Percentiles rank a stretch among this genome's conserved stretches.
Conservation (phyloP, 2,329 filamentous ascomycete species). For the Fusarium odoratissimum region DNA sequence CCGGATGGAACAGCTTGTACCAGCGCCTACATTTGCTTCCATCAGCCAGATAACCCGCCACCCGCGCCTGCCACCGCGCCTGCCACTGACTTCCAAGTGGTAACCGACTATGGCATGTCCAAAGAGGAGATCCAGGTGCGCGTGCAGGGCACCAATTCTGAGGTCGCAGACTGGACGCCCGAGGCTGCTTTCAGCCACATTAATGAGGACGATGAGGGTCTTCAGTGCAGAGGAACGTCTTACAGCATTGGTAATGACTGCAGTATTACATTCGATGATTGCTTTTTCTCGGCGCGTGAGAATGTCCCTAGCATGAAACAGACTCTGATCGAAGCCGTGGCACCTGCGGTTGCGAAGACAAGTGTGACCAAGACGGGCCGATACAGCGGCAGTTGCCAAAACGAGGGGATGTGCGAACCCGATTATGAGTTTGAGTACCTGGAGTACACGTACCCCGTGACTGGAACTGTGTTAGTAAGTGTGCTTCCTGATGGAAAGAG, state of each 20-base stretch:
- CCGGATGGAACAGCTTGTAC: not conserved
- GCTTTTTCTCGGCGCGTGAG: not conserved
- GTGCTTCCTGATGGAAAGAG: not conserved
- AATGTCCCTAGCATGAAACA: not conserved
- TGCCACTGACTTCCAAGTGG: not conserved
- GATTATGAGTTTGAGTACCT: not conserved
- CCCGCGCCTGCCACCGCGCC: not conserved
- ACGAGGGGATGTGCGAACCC: not conserved
- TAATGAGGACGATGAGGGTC: not conserved
- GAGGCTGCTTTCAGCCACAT: not conserved
- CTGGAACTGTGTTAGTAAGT: not conserved
- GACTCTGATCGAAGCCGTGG: not conserved
- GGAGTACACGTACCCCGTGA: not conserved
- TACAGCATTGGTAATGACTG: not conserved
- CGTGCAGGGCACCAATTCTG: not conserved
- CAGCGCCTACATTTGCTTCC: not conserved
- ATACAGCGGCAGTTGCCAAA: no score
- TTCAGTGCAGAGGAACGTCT: not conserved
- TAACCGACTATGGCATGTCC: not conserved
- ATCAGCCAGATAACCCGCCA: not conserved
- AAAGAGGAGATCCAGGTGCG: not conserved
- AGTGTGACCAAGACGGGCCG: not conserved
- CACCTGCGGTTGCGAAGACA: not conserved
- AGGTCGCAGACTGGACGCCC: not conserved
- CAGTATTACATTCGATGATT: not conserved